Evolutionary conservation across 805 yeast genomes (phyloP).

Genomic region (Candida krabiensis): DNA sequence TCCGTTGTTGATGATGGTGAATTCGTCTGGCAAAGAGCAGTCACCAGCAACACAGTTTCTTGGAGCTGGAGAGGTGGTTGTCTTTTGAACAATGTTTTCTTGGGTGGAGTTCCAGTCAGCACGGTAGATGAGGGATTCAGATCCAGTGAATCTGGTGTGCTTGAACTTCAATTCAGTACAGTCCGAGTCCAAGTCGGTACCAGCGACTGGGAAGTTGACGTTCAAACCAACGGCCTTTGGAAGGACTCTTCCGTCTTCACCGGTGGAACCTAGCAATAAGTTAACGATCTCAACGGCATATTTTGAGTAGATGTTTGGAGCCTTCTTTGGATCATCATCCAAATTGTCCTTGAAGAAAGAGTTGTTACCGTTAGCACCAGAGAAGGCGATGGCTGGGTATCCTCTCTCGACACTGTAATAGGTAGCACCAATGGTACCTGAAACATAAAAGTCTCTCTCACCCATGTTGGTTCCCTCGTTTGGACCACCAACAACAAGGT

Average conservation of each 20-base stretch:
- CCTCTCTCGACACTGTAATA: constrained; percentile 49
- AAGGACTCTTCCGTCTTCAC: constrained; percentile 36
- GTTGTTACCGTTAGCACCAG: constrained; percentile 51
- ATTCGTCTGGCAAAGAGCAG: constrained; percentile 45
- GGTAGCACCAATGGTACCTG: constrained; percentile 56
- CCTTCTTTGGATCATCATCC: constrained; percentile 39
- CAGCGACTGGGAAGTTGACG: constrained; percentile 50
- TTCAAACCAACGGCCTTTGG: constrained; percentile 47
- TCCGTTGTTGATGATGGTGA: constrained; percentile 28
- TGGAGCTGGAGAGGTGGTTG: constrained; percentile 22
- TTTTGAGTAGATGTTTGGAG: constrained; percentile 46
- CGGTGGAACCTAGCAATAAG: constrained; percentile 38
- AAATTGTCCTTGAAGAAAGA: constrained; percentile 48
- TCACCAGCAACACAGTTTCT: constrained; percentile 40
- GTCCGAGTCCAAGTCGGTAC: constrained; percentile 34
- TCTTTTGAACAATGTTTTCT: constrained; percentile 26
- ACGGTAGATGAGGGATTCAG: constrained; percentile 32
- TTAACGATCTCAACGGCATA: constrained; percentile 41
- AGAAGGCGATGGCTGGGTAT: constrained; percentile 49
- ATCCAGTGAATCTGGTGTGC: constrained; percentile 48
- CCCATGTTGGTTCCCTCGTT: constrained; percentile 52
- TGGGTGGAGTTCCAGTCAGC: constrained; percentile 41
- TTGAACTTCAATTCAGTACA: constrained; percentile 46
- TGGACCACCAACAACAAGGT: constrained; percentile 52
- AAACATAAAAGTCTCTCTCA: constrained; percentile 40